phyloP scores from a whole-genome alignment of 2,329 filamentous ascomycete species.

The Penicillium digitatum region DNA sequence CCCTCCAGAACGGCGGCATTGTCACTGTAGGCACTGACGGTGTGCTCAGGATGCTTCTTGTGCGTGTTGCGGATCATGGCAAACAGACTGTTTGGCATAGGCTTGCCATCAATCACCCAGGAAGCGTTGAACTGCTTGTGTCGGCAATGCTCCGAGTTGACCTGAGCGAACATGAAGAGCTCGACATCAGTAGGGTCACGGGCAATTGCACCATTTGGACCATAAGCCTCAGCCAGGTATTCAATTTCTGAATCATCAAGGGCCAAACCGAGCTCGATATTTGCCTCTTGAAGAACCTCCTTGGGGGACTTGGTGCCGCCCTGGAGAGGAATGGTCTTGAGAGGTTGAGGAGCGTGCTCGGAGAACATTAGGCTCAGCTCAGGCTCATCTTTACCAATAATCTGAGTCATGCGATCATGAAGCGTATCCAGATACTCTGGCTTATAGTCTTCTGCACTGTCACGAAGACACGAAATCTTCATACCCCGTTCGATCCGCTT shows the following conservation, averaged over 20 bases:
- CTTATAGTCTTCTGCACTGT: constrained; percentile 56
- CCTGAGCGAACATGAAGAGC: constrained; percentile 98
- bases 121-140: constrained; percentile 94
- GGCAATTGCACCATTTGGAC: constrained; percentile 56
- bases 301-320: constrained; percentile 62
- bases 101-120: constrained; percentile 87
- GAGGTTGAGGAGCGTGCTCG: constrained; percentile 59
- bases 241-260: constrained; percentile 87
- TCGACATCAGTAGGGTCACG: constrained; percentile 80
- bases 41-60: constrained; percentile 68
- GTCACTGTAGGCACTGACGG: constrained; percentile 95
- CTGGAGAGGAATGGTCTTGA: constrained; percentile 73
- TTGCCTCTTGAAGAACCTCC: constrained; percentile 74
- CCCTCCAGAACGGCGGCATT: constrained; percentile 91
- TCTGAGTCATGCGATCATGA: constrained; percentile 95
- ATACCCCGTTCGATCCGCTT: constrained; percentile 84
- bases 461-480: constrained; percentile 61
- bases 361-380: constrained; percentile 74
- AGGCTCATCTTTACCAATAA: constrained; percentile 63
- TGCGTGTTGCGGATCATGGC: constrained; percentile 97
- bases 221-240: constrained; percentile 84
- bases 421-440: constrained; percentile 62
- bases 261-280: constrained; percentile 76
- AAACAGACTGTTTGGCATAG: constrained; percentile 78
- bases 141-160: constrained; percentile 92